Percentiles rank a stretch among this genome's conserved stretches.
Evolutionary conservation across 2,329 filamentous ascomycete species (phyloP).

Genomic region (Xylaria sp.): DNA sequence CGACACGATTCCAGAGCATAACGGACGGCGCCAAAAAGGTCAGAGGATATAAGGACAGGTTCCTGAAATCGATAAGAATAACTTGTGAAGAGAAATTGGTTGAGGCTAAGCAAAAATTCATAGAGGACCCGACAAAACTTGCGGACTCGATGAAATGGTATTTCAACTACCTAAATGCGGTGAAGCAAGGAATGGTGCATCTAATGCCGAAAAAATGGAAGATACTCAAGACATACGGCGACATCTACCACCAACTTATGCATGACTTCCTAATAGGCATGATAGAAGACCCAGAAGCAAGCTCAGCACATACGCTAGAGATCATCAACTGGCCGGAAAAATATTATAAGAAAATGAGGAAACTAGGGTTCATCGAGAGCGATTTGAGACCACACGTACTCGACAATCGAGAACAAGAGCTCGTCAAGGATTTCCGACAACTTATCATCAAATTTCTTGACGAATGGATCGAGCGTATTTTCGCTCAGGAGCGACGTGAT

Average conservation of each 20-base stretch:
- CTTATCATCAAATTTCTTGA: slow-evolving; percentile 96
- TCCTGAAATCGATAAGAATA: slow-evolving; percentile 80
- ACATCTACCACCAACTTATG: slow-evolving; percentile 94
- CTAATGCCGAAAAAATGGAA: slow-evolving; percentile 98
- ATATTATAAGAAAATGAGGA: slow-evolving; percentile 95
- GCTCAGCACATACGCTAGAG: slow-evolving; percentile 85
- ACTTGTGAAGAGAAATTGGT: slow-evolving; percentile 80
- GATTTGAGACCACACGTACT: slow-evolving; percentile 88
- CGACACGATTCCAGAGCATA: slow-evolving; percentile 92
- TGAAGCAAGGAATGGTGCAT: slow-evolving; percentile 89
- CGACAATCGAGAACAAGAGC: slow-evolving; percentile 87
- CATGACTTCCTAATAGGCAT: slow-evolving; percentile 88
- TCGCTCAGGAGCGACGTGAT: slow-evolving; percentile 80
- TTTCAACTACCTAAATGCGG: slow-evolving; percentile 96
- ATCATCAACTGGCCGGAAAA: slow-evolving; percentile 96
- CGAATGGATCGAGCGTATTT: slow-evolving; percentile 97
- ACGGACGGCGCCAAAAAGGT: slow-evolving; percentile 91
- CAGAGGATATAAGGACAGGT: slow-evolving; percentile 96
- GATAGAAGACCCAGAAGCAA: slow-evolving; percentile 86
- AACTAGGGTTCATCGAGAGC: slow-evolving; percentile 81
- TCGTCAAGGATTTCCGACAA: slow-evolving; percentile 92
- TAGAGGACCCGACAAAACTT: slow-evolving; percentile 82
- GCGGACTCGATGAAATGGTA: slow-evolving; percentile 95
- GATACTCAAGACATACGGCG: slow-evolving; percentile 88
- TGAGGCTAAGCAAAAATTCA: slow-evolving; percentile 76